Evolutionary conservation across 805 yeast species (phyloP), one percentile per base, ranked within the genome.

Genomic region (Saccharomyces eubayanus): DNA sequence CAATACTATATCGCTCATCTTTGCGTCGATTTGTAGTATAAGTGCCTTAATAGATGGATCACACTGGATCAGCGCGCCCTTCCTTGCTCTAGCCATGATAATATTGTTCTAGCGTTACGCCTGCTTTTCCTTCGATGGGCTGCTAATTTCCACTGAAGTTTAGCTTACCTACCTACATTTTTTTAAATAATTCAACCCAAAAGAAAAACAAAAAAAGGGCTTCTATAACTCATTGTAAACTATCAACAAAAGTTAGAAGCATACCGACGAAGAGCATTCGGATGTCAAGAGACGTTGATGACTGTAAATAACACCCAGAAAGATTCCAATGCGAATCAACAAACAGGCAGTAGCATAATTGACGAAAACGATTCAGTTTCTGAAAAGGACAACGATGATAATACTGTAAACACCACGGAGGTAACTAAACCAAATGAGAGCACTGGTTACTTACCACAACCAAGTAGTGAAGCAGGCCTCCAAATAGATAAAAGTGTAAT

Each of bases 11-110:
- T 90, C 96, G 55, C 88, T 85, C 40, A 77, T 72, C 28, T 82
- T 80, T 0, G 89, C 73, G 68, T 94, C 98, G 46, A 92, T 86
- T 66, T 84, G 86, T 24, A 92, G 72, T 1, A 92, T 88, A 49
- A 92, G 74, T 0, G 98, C 96, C 58, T 83, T 79, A 58, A 92
- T 90, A 1, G 97, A 89, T 1, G 99, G 98, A 67, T 92, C 99
- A 68, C 97, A 81, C 58, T 79, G 77, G 16, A 81, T 69, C 48
- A 81, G 62, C 2, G 79, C 74, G 51, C 84, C 84, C 63, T 76
- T 78, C 47, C 81, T 74, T 43, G 84, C 84, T 57, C 82, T 72
- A 1, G 83, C 80, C 84, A 76, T 68, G 21, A 14, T 48, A 5
- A 9, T 24, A 49, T n/a, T 49, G 27, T 31, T 28, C 16, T 30